Base-by-base conservation (phyloP, 2,329 filamentous ascomycete species). In the Emergomyces africanus region DNA sequence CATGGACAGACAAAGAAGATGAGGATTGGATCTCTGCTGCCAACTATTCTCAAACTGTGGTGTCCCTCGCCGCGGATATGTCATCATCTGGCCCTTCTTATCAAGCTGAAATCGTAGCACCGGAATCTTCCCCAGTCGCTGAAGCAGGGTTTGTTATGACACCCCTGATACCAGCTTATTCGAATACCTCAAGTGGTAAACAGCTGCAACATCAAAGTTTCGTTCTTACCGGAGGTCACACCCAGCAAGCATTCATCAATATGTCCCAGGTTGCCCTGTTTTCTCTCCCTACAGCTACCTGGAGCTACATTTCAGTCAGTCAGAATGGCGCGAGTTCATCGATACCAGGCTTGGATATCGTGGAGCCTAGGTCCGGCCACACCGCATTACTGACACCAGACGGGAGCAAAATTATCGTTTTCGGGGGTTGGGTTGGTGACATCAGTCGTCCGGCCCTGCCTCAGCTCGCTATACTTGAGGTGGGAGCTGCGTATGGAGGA, bases 391-490 rank as follows among this genome's bases (percentile, higher is more conserved):
- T 96, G 4, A 89, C 84, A 33, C 81, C 87, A 57, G 90, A 95
- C 67, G 91, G 91, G 0, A 82, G 77, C 30, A 83, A 81, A n/a
- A 77, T 97, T 9, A 76, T 96, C 46, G 76, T 99, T 0, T 79
- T 90, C 61, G 94, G 94, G 23, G 94, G 94, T 1, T 99, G 94
- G 94, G 90, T 96, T 4, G 92, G 91, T 3, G 85, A 95, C 67
- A 79, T 87, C 0, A 80, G 77, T 9, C 87, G 84, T 37, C 82
- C 91, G 1, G 94, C 94, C 0, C 78, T 85, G 35, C 94, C 94
- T 0, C 90, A 96, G 68, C 77, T 97, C 30, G 88, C 83, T 0
- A 74, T 96, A 2, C 76, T 97, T 2, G 78, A 89, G 60, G 78
- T 96, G 60, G 89, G 86, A 6, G 81, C 85, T 61, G 85, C 85